A percentile compares a stretch with the other conserved stretches of the same genome.
Conservation (phyloP, 345 rosid species). For the Brassica rapa region DNA sequence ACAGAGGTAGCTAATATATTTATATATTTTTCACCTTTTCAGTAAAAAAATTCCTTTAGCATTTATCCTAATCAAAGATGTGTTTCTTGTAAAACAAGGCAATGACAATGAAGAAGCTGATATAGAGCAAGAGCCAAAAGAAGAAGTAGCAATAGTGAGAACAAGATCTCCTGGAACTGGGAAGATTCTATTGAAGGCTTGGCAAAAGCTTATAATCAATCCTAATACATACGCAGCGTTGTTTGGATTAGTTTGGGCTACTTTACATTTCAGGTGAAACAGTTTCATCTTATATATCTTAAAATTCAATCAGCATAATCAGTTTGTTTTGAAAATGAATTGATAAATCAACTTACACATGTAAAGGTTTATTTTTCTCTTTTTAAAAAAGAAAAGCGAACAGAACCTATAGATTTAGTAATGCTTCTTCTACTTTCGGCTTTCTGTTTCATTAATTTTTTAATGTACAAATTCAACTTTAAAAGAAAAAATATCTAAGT, state of each 20-base stretch:
- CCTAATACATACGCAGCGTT: slow-evolving; percentile 84
- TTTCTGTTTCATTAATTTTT: slow-evolving; percentile 15
- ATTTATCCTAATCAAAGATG: slow-evolving; percentile 3
- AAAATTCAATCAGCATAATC: slow-evolving; percentile 4
- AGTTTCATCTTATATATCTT: neutral
- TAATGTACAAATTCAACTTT: neutral
- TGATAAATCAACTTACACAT: slow-evolving; percentile 8
- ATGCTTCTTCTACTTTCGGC: slow-evolving; percentile 26
- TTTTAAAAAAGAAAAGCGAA: slow-evolving; percentile 9
- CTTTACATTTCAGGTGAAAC: slow-evolving; percentile 68
- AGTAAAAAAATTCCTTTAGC: neutral
- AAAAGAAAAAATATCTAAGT: neutral
- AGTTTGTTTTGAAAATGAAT: neutral
- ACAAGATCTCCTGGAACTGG: slow-evolving; percentile 45
- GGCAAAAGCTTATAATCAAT: slow-evolving; percentile 63
- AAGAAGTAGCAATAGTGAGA: slow-evolving; percentile 44
- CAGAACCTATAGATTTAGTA: neutral
- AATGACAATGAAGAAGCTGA: slow-evolving; percentile 38
- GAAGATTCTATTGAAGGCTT: slow-evolving; percentile 59
- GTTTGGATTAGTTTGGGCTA: slow-evolving; percentile 74
- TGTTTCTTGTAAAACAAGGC: slow-evolving; percentile 33
- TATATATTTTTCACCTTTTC: neutral
- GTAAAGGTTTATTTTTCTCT: slow-evolving; percentile 11
- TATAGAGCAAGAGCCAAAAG: slow-evolving; percentile 54
- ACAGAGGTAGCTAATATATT: slow-evolving; percentile 47